These are phyloP conservation scores for Flaveria floridana DNA, from an alignment of 140 eudicot genomes.

Conservation along the genomic window DNA sequence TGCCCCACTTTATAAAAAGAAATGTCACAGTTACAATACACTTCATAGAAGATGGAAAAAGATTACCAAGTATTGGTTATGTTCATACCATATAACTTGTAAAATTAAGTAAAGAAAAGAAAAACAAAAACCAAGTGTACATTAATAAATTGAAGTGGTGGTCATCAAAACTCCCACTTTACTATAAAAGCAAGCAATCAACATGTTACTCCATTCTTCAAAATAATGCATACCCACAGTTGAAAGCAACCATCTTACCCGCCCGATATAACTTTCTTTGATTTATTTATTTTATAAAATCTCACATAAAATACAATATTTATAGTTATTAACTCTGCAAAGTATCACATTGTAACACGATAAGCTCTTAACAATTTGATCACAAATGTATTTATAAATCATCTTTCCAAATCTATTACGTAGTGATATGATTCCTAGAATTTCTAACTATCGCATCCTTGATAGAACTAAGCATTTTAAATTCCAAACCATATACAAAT, in stretches of 20 bases:
- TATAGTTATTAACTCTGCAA: not conserved
- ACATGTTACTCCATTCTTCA: conserved; percentile 23
- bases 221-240: conserved; percentile 24
- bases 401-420: too few species aligned
- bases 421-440: too few species aligned
- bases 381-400: too few species aligned
- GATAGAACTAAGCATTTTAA: too few species aligned
- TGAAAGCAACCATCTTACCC: conserved; percentile 25
- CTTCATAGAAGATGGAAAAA: not conserved
- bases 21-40: not conserved
- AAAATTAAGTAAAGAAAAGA: conserved; percentile 12
- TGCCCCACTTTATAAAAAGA: not conserved
- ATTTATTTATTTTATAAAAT: not conserved
- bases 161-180: conserved; percentile 23
- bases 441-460: too few species aligned
- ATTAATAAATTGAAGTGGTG: conserved; percentile 28
- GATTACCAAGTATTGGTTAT: not conserved
- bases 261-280: not conserved
- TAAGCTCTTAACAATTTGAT: too few species aligned
- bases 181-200: conserved; percentile 30
- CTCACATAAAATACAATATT: not conserved
- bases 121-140: conserved; percentile 17
- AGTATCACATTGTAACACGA: too few species aligned
- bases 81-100: conserved; percentile 7
- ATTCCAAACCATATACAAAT: too few species aligned